Conservation (phyloP, 2,329 filamentous ascomycete genomes). For the Epichloe gansuensis region DNA sequence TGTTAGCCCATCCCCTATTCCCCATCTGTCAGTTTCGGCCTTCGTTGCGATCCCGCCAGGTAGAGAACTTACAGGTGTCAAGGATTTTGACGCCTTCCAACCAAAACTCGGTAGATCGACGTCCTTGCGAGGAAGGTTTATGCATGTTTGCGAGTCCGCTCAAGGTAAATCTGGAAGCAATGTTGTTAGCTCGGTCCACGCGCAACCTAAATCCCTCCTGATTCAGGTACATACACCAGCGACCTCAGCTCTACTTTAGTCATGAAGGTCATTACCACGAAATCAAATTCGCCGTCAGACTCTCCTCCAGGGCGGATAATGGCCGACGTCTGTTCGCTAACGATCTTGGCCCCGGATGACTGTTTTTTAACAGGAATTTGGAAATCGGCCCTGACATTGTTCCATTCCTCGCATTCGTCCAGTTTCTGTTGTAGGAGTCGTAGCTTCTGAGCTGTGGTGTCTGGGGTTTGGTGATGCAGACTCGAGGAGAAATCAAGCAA, state of each 20-base stretch:
- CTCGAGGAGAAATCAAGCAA: conserved; percentile 59
- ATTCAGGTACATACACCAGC: conserved; percentile 32
- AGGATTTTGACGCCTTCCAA: conserved; percentile 31
- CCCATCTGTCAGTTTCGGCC: not conserved
- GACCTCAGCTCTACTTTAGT: conserved; percentile 45
- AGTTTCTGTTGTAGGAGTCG: conserved; percentile 47
- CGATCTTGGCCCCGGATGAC: conserved; percentile 31
- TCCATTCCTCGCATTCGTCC: conserved; percentile 42
- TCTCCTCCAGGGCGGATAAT: conserved; percentile 35
- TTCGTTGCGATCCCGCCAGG: not conserved
- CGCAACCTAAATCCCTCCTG: too few relatives aligned
- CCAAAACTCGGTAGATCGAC: conserved; percentile 27
- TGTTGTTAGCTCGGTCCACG: conserved; percentile 7
- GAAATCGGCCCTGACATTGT: conserved; percentile 34
- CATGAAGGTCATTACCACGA: conserved; percentile 46
- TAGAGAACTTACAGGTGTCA: conserved; percentile 30
- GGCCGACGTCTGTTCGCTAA: conserved; percentile 44
- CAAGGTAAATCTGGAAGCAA: conserved; percentile 34
- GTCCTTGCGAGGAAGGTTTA: conserved; percentile 21
- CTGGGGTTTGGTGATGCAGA: conserved; percentile 48
- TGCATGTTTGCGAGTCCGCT: conserved; percentile 37
- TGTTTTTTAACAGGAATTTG: conserved; percentile 43
- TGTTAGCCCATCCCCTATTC: conserved; percentile 22
- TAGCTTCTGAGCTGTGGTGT: conserved; percentile 46
- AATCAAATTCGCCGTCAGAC: conserved; percentile 34